Base-by-base conservation (phyloP, 192 early-diverging fungal species). In the Backusella tuberculispora region DNA sequence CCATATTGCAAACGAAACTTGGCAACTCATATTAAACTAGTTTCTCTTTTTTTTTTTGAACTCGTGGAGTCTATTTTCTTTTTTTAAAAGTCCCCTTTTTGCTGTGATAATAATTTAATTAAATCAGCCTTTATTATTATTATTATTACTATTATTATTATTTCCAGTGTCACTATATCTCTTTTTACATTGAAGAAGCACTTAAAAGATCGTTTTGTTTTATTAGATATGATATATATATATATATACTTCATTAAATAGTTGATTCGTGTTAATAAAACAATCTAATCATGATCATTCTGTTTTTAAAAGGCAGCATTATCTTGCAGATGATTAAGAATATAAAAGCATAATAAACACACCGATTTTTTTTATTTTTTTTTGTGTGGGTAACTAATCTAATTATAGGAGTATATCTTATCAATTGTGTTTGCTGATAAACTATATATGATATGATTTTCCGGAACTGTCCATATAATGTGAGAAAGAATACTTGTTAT, bases 281-380 rank as follows among this genome's bases (percentile, higher is more conserved):
- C 7, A 24, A 60, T 60, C 53, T 60, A 60, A 60, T 26, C 53
- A 60, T 60, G 45, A 12, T 60, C 53, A 60, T 56, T 60, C 10
- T 1, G 10, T 43, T 43, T 43, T 60, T 60, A 26, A 60, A 60
- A 60, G 53, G 24, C 53, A 56, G 53, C 53, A 10, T 21, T 56
- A 56, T 56, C 53, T 56, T 56, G 53, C 53, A 56, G 21, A 24
- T 56, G 53, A 56, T 56, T 34, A 34, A 34, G 29, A 34, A 26
- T 56, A 19, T 21, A 53, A 53, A 12, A 21, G 9, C 53, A 56
- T 21, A 34, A 34, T 0, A n/a, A n/a, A n/a, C n/a, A 34, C 29
- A 34, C 29, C 29, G 29, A 34, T 34, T 34, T 34, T 34, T 34
- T 34, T 56, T 12, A n/a, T n/a, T n/a, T n/a, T n/a, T n/a, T n/a